Evolutionary conservation across 805 yeast genomes (phyloP), one percentile per base, ranked within the genome.

Genomic region (Yarrowia alimentaria): DNA sequence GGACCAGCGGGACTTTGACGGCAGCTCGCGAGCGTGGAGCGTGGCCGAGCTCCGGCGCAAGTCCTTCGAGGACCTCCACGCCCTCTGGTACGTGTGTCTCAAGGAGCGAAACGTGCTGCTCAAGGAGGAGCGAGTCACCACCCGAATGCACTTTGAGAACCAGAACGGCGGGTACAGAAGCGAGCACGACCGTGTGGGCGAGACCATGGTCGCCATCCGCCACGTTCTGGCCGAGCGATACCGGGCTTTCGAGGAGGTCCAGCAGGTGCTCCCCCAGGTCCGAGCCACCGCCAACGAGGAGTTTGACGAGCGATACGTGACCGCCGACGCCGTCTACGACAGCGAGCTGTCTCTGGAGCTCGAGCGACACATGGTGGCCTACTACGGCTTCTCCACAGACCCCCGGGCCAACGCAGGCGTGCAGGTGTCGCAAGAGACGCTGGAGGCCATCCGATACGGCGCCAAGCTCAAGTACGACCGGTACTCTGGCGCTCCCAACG

Each of bases 221-320:
- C 91, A 84, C 64, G 96, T 87, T 4, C 72, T 91, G 35, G 79
- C 87, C 57, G 99, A 91, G 68, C 78, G 99, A 63, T 84, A 83
- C 57, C 78, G 78, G 54, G 80, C 90, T 0, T 79, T 76, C 61
- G 79, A 76, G 56, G 72, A 80, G 54, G 86, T 83, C 1, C 74
- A 74, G 58, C 67, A 68, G 17, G 72, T 67, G 33, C 70, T 79
- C 48, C 64, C 65, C 8, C 65, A 67, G 7, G 69, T 71, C 51
- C 78, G 78, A 54, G 64, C 66, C 13, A 59, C 67, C 53, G 77
- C 83, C 54, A 67, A 85, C 52, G 63, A 70, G 6, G 81, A 78
- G 28, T 87, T 88, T 66, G 72, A 72, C 56, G 61, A 70, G 25
- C 68, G 72, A 51, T 89, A 85, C 66, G 64, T 87, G 28, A 70